Base-by-base conservation (phyloP, 345 rosid genomes). In the Boechera divaricarpa region DNA sequence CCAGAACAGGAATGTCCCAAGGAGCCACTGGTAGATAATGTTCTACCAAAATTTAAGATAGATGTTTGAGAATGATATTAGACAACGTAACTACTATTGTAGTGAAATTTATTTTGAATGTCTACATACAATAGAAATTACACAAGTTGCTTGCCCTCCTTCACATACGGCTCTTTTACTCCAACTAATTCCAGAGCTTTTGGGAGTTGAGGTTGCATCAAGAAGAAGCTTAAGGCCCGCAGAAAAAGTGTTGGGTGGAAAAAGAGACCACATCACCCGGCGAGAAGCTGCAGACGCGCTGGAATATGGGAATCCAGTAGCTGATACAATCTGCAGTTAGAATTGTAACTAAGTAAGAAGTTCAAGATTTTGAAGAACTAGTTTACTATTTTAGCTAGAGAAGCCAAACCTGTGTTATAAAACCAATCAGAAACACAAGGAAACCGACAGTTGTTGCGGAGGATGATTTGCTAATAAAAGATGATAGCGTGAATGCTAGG, bases 201-300 rank as follows among this genome's bases (percentile, higher is more conserved):
- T 77, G 5, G 88, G 87, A 63, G 85, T 79, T 64, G 77, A 36
- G 57, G 89, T 86, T 48, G 93, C 97, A 13, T 47, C 77, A 52
- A 87, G 73, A 54, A 91, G 95, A 52, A 80, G 75, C 10, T 47
- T 45, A 53, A 90, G 73, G 33, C 88, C 87, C 45, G 79, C 41
- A n/a, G 90, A 87, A 21, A 94, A 88, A 73, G 91, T 93, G 87
- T 90, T 91, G 6, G 97, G 97, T 2, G 97, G 95, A 81, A 87
- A 94, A 8, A 94, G 58, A 38, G 95, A 91, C 98, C 90, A 94
- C 82, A 91, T n/a, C 78, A 15, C 52, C 65, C 81, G 82, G 24
- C 72, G 18, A 26, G 52, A 16, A 26, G 13, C 13, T 33, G 87
- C 58, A 10, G 59, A 42, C 5, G 3, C 9, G n/a, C 70, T 13